These are phyloP conservation scores for Leptographium procerum DNA, from an alignment of 2,329 filamentous ascomycete species.

Conservation along the genomic window DNA sequence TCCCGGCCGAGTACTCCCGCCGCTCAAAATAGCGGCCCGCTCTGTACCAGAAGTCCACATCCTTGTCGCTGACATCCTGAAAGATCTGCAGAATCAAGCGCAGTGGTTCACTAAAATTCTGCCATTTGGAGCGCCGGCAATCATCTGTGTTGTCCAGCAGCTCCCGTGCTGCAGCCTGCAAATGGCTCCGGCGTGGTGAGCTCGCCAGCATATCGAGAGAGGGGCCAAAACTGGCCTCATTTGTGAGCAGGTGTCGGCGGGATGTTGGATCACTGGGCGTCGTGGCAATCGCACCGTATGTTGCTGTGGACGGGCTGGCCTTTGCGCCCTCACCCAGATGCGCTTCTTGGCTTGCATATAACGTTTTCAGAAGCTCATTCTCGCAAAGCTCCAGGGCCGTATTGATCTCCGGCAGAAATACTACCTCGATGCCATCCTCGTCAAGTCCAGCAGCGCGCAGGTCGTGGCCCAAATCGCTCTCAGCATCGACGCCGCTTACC, in stretches of 20 bases:
- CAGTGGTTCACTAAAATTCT: conserved; percentile 78
- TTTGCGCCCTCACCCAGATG: conserved; percentile 18
- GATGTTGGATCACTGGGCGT: neutral
- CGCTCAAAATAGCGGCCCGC: conserved; percentile 64
- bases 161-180: conserved; percentile 66
- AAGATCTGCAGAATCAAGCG: conserved; percentile 93
- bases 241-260: conserved; percentile 33
- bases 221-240: conserved; percentile 19
- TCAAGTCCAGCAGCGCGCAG: conserved; percentile 76
- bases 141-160: conserved; percentile 59
- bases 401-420: conserved; percentile 81
- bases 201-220: conserved; percentile 43
- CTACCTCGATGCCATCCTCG: conserved; percentile 59
- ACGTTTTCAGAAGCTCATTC: conserved; percentile 77
- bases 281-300: neutral
- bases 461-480: conserved; percentile 64
- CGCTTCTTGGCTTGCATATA: conserved; percentile 60
- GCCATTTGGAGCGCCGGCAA: conserved; percentile 57
- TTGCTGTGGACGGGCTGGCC: neutral
- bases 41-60: conserved; percentile 92
- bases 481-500: conserved; percentile 69
- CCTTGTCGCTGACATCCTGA: conserved; percentile 70
- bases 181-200: conserved; percentile 69
- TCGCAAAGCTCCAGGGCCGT: conserved; percentile 89
- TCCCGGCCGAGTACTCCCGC: conserved; percentile 55